Base-by-base conservation (phyloP, 768 basidiomycete species). In the Russula olivacea region DNA sequence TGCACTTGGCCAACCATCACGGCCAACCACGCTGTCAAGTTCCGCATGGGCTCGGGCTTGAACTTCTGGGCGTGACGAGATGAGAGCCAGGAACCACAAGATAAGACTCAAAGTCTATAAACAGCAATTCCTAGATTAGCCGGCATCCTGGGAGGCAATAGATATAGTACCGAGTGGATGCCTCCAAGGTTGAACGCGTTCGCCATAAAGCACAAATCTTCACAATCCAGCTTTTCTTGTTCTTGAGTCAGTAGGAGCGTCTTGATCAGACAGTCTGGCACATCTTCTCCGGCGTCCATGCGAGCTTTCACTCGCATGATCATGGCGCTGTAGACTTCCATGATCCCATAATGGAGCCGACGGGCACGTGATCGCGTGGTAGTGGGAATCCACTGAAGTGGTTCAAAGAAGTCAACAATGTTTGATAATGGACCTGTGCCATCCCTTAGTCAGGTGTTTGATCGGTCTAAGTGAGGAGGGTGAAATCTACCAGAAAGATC, bases 341-440 rank as follows among this genome's bases (percentile, higher is more conserved):
- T 62, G 36, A 76, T 63, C 41, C 69, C 72, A 14, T 69, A 54
- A 56, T 79, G 78, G 4, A 82, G 76, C 32, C 73, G 75, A 52
- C 69, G 70, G 4, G 73, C 79, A 14, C 81, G 76, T 0, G 72
- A 68, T 9, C 69, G 73, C 73, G 76, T 77, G 23, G 65, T 61
- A 34, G 72, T 77, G 1, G 79, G 79, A 2, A 81, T 49, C 47
- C 69, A 69, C 43, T 80, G 80, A 23, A 81, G 74, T 14, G 76
- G 61, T 17, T 74, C 74, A 4, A 81, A 60, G 58, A 80, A 82
- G 67, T 82, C 81, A 30, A 76, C 72, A 14, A 76, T 52, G 61
- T 81, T 82, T 1, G 79, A 78, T 28, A 76, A 71, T 0, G 80
- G 79, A 17, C 79, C 79, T 68, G 48, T 40, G 43, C 11, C 36